Evolutionary conservation across 164 flowering plant species (phyloP).

Genomic region (Houttuynia cordata): DNA sequence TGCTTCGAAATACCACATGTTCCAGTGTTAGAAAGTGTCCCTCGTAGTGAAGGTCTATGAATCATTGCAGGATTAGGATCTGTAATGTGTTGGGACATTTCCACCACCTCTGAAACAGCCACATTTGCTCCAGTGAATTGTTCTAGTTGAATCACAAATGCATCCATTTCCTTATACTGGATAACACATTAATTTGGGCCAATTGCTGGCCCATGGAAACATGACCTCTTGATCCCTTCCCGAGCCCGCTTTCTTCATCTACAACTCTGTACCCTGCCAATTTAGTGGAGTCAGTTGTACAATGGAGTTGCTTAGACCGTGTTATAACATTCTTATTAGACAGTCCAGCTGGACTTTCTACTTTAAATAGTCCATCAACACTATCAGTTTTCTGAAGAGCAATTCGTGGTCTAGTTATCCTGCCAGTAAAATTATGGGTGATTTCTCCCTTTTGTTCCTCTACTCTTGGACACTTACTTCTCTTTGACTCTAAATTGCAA

Average conservation of each 20-base stretch:
- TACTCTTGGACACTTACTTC: conserved; percentile 9
- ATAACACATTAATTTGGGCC: not conserved
- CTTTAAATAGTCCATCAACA: no score
- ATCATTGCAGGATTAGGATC: not conserved
- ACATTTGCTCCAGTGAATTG: not conserved
- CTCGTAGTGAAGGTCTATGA: not conserved
- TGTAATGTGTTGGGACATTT: not conserved
- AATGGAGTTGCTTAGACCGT: not conserved
- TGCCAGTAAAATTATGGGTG: not conserved
- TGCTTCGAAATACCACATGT: conserved; percentile 16
- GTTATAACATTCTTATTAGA: not conserved
- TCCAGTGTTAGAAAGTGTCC: not conserved
- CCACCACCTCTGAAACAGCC: not conserved
- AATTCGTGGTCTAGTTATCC: not conserved
- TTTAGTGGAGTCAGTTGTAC: not conserved
- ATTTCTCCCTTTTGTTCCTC: conserved; percentile 4
- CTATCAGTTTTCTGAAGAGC: not conserved
- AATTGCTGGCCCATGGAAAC: not conserved
- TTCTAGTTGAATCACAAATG: not conserved
- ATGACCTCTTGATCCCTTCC: conserved; percentile 5
- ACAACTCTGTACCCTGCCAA: not conserved
- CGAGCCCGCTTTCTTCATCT: conserved; percentile 1
- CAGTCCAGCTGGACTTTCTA: not conserved
- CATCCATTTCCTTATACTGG: not conserved
- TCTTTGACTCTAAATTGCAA: conserved; percentile 22